Evolutionary conservation across 768 basidiomycete species (phyloP).

Genomic region (Lactifluus piperatus): DNA sequence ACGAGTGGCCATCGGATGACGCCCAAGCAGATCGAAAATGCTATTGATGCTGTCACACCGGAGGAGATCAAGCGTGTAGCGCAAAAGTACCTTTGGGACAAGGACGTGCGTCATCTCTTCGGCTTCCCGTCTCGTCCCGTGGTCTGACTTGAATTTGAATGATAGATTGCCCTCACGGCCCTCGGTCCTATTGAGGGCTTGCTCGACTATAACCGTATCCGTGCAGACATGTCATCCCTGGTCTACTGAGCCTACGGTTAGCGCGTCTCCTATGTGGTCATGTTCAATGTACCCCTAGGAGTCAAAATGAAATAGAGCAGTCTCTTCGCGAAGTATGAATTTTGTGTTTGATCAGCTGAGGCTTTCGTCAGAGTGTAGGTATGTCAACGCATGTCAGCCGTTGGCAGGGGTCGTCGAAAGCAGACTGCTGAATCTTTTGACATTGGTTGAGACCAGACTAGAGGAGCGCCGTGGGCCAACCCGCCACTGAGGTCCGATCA

Average conservation of each 20-base stretch:
- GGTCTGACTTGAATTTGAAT: background rate
- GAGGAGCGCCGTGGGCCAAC: too few species aligned
- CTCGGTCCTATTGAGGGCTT: conserved; percentile 87
- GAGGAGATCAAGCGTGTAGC: conserved; percentile 92
- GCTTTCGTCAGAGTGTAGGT: background rate
- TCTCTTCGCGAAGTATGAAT: background rate
- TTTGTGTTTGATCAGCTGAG: background rate
- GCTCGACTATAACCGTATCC: conserved; percentile 88
- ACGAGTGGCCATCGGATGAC: conserved; percentile 86
- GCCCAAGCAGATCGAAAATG: conserved; percentile 88
- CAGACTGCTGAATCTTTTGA: background rate
- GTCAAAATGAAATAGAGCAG: background rate
- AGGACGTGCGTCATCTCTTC: conserved; percentile 54
- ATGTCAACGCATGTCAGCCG: background rate
- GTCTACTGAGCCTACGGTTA: conserved; percentile 40
- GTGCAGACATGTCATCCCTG: conserved; percentile 75
- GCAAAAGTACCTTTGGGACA: conserved; percentile 95
- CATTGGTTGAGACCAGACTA: background rate
- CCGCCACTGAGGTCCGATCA: background rate
- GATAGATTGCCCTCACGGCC: conserved; percentile 77
- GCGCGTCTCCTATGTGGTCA: too few species aligned
- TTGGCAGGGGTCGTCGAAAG: background rate
- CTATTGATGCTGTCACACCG: conserved; percentile 80
- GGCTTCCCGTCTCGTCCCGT: background rate
- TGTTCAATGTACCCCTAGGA: too few species aligned